Percentiles rank a stretch among this genome's conserved stretches.
Conservation (phyloP, 73 alveolate genomes). For the Tetrahymena malaccensis region DNA sequence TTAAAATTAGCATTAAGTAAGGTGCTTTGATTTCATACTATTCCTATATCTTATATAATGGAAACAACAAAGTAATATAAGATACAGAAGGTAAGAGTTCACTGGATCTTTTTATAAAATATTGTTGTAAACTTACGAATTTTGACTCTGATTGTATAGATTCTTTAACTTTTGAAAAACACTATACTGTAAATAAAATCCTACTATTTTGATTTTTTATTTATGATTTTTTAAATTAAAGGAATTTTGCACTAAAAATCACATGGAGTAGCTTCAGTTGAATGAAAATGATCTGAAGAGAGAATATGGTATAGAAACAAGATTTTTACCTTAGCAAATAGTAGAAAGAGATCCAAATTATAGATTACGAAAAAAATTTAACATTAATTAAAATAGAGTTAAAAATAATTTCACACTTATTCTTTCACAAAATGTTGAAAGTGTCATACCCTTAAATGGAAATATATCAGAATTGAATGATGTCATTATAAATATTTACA, state of each 20-base stretch:
- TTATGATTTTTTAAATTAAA: background rate
- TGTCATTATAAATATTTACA: background rate
- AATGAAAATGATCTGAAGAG: background rate
- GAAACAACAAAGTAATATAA: constrained; percentile 12
- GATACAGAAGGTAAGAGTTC: background rate
- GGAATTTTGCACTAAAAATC: background rate
- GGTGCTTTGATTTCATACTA: constrained; percentile 25
- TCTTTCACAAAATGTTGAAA: background rate
- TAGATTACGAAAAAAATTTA: background rate
- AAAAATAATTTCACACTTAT: background rate
- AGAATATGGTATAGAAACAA: background rate
- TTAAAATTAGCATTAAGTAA: constrained; percentile 4
- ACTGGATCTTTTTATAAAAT: constrained; percentile 2
- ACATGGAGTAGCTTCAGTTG: background rate
- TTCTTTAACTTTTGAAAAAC: constrained; percentile 11
- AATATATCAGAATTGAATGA: background rate
- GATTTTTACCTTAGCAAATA: background rate
- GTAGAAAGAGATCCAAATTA: background rate
- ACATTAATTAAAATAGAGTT: background rate
- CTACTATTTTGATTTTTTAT: background rate
- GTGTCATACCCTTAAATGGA: background rate
- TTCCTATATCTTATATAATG: constrained; percentile 6
- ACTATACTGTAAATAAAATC: constrained; percentile 2
- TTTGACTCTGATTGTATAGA: constrained; percentile 29
- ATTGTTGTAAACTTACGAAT: constrained; percentile 16